phyloP scores from a whole-genome alignment of 2,329 filamentous ascomycete genomes.

The Sporothrix variecibatus region DNA sequence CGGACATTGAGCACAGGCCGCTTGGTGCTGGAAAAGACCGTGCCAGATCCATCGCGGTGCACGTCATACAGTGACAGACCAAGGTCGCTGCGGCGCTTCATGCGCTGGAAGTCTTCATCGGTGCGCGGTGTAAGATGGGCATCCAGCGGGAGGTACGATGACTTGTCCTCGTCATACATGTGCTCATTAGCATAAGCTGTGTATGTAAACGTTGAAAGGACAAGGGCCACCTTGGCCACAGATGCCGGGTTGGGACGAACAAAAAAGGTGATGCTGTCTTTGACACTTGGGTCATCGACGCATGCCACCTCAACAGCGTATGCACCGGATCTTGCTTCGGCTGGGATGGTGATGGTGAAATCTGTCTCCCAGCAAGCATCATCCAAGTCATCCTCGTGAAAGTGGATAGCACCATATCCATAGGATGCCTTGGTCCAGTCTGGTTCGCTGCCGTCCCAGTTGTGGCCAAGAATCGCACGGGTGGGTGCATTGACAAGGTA shows the following conservation, averaged over 20 bases:
- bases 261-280: slow-evolving; percentile 19
- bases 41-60: slow-evolving; percentile 42
- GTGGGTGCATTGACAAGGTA: slow-evolving; percentile 13
- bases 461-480: slow-evolving; percentile 8
- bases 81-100: slow-evolving; percentile 34
- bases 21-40: slow-evolving; percentile 37
- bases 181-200: slow-evolving; percentile 26
- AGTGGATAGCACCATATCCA: slow-evolving; percentile 27
- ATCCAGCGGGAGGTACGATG: slow-evolving; percentile 1
- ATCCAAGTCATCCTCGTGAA: slow-evolving; percentile 27
- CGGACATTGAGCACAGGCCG: slow-evolving; percentile 37
- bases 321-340: slow-evolving; percentile 10
- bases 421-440: slow-evolving; percentile 22
- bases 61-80: slow-evolving; percentile 43
- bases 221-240: not conserved
- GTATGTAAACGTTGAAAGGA: slow-evolving; percentile 25
- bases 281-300: not conserved
- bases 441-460: slow-evolving; percentile 23
- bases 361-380: slow-evolving; percentile 23
- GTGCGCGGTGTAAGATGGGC: not conserved
- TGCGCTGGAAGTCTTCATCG: slow-evolving; percentile 12
- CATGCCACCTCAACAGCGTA: slow-evolving; percentile 18
- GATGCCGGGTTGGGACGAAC: slow-evolving; percentile 11
- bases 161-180: slow-evolving; percentile 17
- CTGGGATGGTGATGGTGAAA: slow-evolving; percentile 2